Evolutionary conservation across 305 asterid genomes (phyloP), one percentile per base, ranked within the genome.

Genomic region (Fraxinus nigra): DNA sequence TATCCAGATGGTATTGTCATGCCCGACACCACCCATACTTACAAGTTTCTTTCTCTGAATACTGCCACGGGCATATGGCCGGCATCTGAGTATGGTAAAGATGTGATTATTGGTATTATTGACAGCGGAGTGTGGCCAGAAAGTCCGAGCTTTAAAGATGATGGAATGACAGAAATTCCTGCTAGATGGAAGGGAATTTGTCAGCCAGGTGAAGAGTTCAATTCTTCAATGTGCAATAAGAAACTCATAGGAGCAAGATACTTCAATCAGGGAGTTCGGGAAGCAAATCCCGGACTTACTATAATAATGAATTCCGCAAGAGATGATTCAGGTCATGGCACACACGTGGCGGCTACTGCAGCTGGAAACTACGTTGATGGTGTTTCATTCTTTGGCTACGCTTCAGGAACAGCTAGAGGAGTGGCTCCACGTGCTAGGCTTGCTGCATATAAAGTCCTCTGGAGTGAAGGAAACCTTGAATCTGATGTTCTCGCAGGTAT

Each of bases 91-190:
- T 48, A 14, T 48, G 59, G 59, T 48, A 48, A 48, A 48, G 87
- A 88, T 8, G 88, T 86, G 54, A 78, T 88, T 18, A 80, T 88
- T 5, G 90, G 89, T 11, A 63, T 88, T 13, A 28, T 88, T 16
- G 89, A 88, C 37, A 1, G 78, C 10, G 89, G 90, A 0, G 72
- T 88, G 0, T 88, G 90, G 89, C 90, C 90, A 0, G 90, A 88
- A 80, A 84, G 86, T 7, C 84, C 78, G 30, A 88, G 90, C 82
- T 88, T 85, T 61, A 75, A 14, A 1, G 90, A 88, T 1, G 82
- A 84, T 14, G 89, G 89, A 0, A 86, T 86, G 86, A 80, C 89
- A 11, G 78, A 33, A 0, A 33, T 88, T 0, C 90, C 90, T 0
- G 6, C 81, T 0, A 59, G 78, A 35, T 88, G 90, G 90, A 86